Conservation (phyloP, 805 yeast species). For the Jamesozyma lodderae region DNA sequence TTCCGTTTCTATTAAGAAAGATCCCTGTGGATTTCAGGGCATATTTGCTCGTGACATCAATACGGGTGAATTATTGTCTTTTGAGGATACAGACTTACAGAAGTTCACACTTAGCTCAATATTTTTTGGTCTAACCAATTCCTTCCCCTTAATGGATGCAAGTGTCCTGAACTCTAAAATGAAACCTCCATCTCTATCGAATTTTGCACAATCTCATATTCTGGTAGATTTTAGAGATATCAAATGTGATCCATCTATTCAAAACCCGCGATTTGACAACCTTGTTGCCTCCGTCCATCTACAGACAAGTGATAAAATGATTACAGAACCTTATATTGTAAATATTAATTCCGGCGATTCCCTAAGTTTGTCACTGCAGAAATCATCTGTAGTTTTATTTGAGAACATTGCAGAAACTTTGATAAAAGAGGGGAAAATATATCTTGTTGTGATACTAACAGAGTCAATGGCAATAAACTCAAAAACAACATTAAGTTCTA, state of each 20-base stretch:
- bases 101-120: slow-evolving; percentile 58
- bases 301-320: slow-evolving; percentile 50
- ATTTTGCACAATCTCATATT: slow-evolving; percentile 46
- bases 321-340: slow-evolving; percentile 75
- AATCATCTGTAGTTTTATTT: slow-evolving; percentile 70
- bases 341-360: slow-evolving; percentile 46
- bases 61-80: slow-evolving; percentile 48
- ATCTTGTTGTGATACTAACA: slow-evolving; percentile 64
- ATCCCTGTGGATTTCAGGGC: slow-evolving; percentile 58
- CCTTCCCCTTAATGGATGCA: slow-evolving; percentile 47
- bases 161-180: slow-evolving; percentile 36
- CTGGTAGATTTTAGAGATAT: slow-evolving; percentile 71
- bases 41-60: slow-evolving; percentile 53
- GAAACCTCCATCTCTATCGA: slow-evolving; percentile 38
- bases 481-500: slow-evolving; percentile 3
- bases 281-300: slow-evolving; percentile 66
- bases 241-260: slow-evolving; percentile 45
- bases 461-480: slow-evolving; percentile 45
- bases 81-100: slow-evolving; percentile 40
- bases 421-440: slow-evolving; percentile 55
- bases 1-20: slow-evolving; percentile 21
- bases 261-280: slow-evolving; percentile 56
- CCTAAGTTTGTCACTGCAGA: slow-evolving; percentile 48
- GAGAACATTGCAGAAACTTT: slow-evolving; percentile 61
- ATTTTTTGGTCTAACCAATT: slow-evolving; percentile 61